Evolutionary conservation across 345 rosid genomes (phyloP).

Genomic region (Turritis glabra): DNA sequence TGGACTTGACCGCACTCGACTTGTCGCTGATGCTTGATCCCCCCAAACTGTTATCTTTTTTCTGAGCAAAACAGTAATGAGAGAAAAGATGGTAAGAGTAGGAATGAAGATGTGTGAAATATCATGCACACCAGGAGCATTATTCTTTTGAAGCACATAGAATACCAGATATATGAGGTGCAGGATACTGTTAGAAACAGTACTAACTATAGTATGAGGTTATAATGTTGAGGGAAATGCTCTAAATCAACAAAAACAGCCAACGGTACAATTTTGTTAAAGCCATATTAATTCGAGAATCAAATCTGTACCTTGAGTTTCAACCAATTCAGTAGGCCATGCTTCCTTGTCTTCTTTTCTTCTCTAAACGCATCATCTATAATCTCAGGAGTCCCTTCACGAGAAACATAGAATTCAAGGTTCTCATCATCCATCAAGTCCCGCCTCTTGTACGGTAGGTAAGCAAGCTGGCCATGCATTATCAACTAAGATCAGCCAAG

Average conservation of each 20-base stretch:
- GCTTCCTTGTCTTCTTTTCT: constrained; percentile 84
- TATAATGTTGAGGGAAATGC: constrained; percentile 8
- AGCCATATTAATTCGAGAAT: constrained; percentile 23
- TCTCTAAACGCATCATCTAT: constrained; percentile 63
- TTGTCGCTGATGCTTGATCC: constrained; percentile 66
- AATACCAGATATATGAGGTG: constrained; percentile 2
- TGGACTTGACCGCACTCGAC: constrained; percentile 80
- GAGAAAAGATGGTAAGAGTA: constrained; percentile 22
- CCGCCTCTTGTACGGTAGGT: constrained; percentile 90
- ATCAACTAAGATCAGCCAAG: constrained; percentile 39
- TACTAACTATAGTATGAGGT: not conserved
- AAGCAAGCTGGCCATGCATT: constrained; percentile 74
- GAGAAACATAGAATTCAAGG: constrained; percentile 68
- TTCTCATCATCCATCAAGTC: constrained; percentile 94
- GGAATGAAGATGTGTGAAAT: not conserved
- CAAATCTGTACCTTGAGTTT: constrained; percentile 66
- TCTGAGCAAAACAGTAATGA: constrained; percentile 49
- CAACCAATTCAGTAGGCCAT: constrained; percentile 92
- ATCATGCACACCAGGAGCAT: constrained; percentile 4
- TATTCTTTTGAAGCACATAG: not conserved
- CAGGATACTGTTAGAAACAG: not conserved
- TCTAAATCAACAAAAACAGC: not conserved
- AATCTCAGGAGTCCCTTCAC: constrained; percentile 65
- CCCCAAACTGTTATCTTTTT: constrained; percentile 61
- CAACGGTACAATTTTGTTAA: constrained; percentile 12